phyloP scores from a whole-genome alignment of 2,329 filamentous ascomycete species.

The Trichoderma guizhouense region DNA sequence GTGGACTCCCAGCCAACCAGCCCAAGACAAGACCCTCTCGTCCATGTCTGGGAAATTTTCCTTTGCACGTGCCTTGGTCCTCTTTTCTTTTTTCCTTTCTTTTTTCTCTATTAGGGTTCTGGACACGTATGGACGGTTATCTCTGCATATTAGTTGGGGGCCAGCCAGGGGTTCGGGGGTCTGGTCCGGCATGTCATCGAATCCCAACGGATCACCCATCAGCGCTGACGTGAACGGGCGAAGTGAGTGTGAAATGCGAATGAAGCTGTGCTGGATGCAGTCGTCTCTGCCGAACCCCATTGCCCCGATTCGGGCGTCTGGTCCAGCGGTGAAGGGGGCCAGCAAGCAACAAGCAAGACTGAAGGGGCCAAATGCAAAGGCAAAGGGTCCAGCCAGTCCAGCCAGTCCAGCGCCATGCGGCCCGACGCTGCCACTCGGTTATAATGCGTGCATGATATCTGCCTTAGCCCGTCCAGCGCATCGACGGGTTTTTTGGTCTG shows the following conservation, averaged over 20 bases:
- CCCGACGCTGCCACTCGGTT: constrained; percentile 11
- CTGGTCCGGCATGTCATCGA: background rate
- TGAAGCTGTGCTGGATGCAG: background rate
- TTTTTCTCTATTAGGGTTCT: background rate
- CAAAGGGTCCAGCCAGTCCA: background rate
- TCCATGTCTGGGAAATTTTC: background rate
- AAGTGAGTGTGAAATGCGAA: background rate
- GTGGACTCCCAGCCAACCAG: background rate
- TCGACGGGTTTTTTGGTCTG: background rate
- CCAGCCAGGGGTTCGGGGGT: background rate
- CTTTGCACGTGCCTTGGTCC: constrained; percentile 1
- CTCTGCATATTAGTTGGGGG: background rate
- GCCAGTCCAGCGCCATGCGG: background rate
- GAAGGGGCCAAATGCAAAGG: too few relatives aligned
- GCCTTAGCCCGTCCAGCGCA: constrained; percentile 16
- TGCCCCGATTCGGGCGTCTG: constrained; percentile 9
- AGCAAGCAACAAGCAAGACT: too few relatives aligned
- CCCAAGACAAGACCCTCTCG: background rate
- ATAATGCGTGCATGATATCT: constrained; percentile 19
- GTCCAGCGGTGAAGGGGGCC: constrained; percentile 10
- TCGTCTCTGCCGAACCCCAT: background rate
- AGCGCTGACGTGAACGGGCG: background rate
- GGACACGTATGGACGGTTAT: background rate
- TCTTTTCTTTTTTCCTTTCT: background rate
- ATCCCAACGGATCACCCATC: background rate